These are phyloP conservation scores for Peterozyma toletana DNA, from an alignment of 805 yeast genomes.

Conservation along the genomic window DNA sequence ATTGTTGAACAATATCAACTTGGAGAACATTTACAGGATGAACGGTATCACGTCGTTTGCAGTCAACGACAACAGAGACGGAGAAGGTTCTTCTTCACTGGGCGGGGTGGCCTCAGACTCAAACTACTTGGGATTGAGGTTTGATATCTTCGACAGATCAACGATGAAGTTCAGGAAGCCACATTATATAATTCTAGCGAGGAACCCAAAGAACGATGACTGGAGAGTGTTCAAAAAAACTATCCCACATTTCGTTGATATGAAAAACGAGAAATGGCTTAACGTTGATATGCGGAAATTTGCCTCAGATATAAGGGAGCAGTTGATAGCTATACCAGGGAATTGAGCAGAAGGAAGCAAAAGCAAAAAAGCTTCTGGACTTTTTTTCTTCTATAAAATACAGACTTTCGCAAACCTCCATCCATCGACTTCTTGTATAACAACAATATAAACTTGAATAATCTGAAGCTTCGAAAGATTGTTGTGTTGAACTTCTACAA, in stretches of 20 bases:
- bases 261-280: constrained; percentile 15
- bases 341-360: no score
- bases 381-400: no score
- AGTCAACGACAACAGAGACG: constrained; percentile 32
- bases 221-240: constrained; percentile 28
- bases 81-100: no score
- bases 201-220: constrained; percentile 15
- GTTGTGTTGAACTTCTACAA: no score
- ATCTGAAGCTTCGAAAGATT: no score
- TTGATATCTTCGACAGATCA: constrained; percentile 31
- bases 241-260: constrained; percentile 22
- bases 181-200: constrained; percentile 38
- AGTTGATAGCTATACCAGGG: constrained; percentile 9
- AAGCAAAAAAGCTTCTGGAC: no score
- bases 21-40: constrained; percentile 40
- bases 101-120: no score
- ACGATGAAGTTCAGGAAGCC: constrained; percentile 27
- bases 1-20: constrained; percentile 19
- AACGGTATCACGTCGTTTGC: constrained; percentile 48
- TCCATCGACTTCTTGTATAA: no score
- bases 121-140: constrained; percentile 39
- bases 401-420: no score
- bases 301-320: constrained; percentile 16
- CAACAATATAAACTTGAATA: no score
- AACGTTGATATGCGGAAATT: constrained; percentile 18